Conservation (phyloP, 2,329 filamentous ascomycete species). For the Fusarium keratoplasticum region DNA sequence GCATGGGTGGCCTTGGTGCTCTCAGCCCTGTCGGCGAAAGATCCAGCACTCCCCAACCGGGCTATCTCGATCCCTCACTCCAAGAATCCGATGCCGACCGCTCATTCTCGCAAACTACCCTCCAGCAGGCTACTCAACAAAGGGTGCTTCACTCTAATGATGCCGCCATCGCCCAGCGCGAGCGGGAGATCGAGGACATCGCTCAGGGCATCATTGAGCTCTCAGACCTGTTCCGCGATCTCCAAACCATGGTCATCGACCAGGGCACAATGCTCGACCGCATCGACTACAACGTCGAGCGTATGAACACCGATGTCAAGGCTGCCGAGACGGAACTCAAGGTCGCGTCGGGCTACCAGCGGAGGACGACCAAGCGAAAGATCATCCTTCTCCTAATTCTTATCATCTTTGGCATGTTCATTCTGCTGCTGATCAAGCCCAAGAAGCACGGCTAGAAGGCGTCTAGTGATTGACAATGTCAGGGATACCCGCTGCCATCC, state of each 20-base stretch:
- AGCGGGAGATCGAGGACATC: slow-evolving; percentile 97
- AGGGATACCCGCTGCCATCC: slow-evolving; percentile 28
- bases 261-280: slow-evolving; percentile 92
- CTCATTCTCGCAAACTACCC: slow-evolving; percentile 88
- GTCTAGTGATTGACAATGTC: slow-evolving; percentile 18
- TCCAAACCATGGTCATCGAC: slow-evolving; percentile 95
- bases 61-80: slow-evolving; percentile 85
- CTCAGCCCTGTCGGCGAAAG: slow-evolving; percentile 64
- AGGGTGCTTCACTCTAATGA: slow-evolving; percentile 81
- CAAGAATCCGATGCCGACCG: slow-evolving; percentile 95
- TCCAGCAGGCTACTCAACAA: slow-evolving; percentile 81
- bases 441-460: slow-evolving; percentile 59
- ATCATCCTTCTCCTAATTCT: slow-evolving; percentile 90
- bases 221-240: slow-evolving; percentile 94
- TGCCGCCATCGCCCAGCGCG: slow-evolving; percentile 86
- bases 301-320: slow-evolving; percentile 94
- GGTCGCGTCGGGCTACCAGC: slow-evolving; percentile 89
- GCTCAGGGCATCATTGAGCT: slow-evolving; percentile 98
- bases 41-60: slow-evolving; percentile 61
- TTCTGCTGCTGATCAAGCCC: slow-evolving; percentile 84
- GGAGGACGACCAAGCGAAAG: slow-evolving; percentile 88
- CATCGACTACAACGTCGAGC: slow-evolving; percentile 98
- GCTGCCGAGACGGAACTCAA: slow-evolving; percentile 92
- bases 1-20: slow-evolving; percentile 70
- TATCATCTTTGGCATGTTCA: slow-evolving; percentile 87